phyloP scores from a whole-genome alignment of 805 yeast species.

The Nakazawaea ernobii region DNA sequence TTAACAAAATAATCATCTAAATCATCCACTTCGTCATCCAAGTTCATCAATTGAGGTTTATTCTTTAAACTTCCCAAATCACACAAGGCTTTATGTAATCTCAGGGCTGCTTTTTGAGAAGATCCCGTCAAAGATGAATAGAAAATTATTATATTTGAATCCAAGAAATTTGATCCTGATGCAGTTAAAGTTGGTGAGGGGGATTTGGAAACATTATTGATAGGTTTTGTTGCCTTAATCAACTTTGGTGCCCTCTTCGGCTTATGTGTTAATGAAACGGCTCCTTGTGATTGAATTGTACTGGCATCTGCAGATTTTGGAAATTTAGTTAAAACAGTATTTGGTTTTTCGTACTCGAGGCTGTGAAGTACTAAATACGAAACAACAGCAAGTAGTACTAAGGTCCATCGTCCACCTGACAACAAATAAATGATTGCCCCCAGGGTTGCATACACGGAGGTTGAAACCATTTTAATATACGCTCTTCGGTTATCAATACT shows the following conservation, averaged over 20 bases:
- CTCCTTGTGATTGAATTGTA: background rate
- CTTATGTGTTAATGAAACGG: conserved; percentile 12
- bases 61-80: conserved; percentile 19
- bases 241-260: conserved; percentile 35
- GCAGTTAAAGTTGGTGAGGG: conserved; percentile 30
- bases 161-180: conserved; percentile 33
- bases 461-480: background rate
- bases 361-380: conserved; percentile 11
- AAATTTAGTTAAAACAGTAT: background rate
- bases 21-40: conserved; percentile 81
- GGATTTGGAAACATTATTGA: conserved; percentile 13
- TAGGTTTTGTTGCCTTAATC: conserved; percentile 28
- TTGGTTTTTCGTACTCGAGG: background rate
- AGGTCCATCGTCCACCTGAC: conserved; percentile 38
- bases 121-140: conserved; percentile 87
- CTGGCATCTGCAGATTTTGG: background rate
- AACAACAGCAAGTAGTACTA: conserved; percentile 23
- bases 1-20: conserved; percentile 75
- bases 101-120: conserved; percentile 61
- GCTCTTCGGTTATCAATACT: background rate
- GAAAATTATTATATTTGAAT: conserved; percentile 60
- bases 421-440: conserved; percentile 22
- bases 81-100: conserved; percentile 34
- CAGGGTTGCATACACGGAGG: background rate
- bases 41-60: conserved; percentile 51